phyloP scores from a whole-genome alignment of 352 stramenopile genomes.

The Albugo laibachii region DNA sequence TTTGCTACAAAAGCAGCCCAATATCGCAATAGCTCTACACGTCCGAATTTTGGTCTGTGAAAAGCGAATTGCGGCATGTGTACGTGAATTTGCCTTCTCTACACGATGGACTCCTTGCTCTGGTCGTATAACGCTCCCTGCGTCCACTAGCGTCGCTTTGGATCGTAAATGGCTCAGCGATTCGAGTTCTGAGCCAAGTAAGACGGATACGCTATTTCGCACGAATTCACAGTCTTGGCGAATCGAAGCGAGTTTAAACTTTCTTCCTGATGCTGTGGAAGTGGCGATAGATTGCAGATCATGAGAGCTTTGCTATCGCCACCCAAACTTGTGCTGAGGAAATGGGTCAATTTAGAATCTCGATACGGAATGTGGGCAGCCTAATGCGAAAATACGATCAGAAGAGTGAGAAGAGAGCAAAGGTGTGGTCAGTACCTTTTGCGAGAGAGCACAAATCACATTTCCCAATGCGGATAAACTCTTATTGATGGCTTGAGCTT shows the following conservation, averaged over 20 bases:
- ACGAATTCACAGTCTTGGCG: conserved; percentile 77
- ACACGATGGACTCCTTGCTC: no score
- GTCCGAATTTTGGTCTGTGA: no score
- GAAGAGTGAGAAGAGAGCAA: not conserved
- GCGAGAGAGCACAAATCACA: conserved; percentile 60
- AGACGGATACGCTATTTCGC: conserved; percentile 54
- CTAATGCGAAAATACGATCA: conserved; percentile 7
- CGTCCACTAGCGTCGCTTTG: no score
- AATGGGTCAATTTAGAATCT: conserved; percentile 79
- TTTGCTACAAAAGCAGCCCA: no score
- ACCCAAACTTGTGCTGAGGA: conserved; percentile 66
- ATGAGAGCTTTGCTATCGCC: conserved; percentile 81
- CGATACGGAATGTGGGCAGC: conserved; percentile 67
- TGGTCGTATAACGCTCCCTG: no score
- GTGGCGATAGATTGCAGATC: conserved; percentile 79
- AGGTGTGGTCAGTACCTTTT: conserved; percentile 31
- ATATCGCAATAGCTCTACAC: no score
- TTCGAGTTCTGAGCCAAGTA: not conserved
- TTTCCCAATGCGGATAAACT: conserved; percentile 69
- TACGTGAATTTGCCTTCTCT: no score
- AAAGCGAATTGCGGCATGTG: no score
- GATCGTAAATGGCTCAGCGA: not conserved
- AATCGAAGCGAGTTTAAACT: conserved; percentile 76
- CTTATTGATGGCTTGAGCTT: conserved; percentile 76
- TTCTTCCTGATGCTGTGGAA: conserved; percentile 53